Evolutionary conservation across 306 rosid species (phyloP), one percentile per base, ranked within the genome.

Genomic region (Hylodesmum podocarpum): DNA sequence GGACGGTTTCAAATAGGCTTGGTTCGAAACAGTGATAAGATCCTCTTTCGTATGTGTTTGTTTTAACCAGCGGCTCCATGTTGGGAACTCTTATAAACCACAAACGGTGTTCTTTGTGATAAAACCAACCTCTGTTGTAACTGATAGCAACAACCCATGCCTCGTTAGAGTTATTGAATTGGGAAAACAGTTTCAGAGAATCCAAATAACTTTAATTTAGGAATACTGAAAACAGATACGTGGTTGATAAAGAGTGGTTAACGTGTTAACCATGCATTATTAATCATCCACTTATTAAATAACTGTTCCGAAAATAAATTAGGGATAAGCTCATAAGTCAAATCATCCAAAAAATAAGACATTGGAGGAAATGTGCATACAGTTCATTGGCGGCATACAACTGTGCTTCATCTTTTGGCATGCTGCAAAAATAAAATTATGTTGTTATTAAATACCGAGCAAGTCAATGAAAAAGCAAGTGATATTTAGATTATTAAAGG

Each of bases 341-440:
- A 66, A 62, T 47, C 19, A 77, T 33, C 53, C 40, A 18, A 50
- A 73, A 22, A 49, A 62, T 50, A 41, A 4, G 37, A 57, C 19
- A 50, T 33, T 44, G 43, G 65, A 74, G 80, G 39, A 58, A 24
- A 73, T 33, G 64, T 53, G 71, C 98, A 55, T 96, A 96, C 99
- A 92, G 97, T 80, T 96, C 99, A 78, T 88, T 82, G 25, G 97
- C 89, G 22, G 98, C 98, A 75, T 83, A 87, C 79, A 91, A 44
- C 78, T 96, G 99, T n/a, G 96, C 97, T 83, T 91, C 97, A 54
- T 96, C 99, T 79, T 88, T 92, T 27, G 99, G 99, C 97, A 96
- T 91, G 79, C 99, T 96, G 91, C 83, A 87, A 54, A 78, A 70
- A 33, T 33, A 33, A 43, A 8, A 55, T 6, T 15, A 78, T 33